Conservation (phyloP, 2,329 filamentous ascomycete species). For the Ophiostoma ips region DNA sequence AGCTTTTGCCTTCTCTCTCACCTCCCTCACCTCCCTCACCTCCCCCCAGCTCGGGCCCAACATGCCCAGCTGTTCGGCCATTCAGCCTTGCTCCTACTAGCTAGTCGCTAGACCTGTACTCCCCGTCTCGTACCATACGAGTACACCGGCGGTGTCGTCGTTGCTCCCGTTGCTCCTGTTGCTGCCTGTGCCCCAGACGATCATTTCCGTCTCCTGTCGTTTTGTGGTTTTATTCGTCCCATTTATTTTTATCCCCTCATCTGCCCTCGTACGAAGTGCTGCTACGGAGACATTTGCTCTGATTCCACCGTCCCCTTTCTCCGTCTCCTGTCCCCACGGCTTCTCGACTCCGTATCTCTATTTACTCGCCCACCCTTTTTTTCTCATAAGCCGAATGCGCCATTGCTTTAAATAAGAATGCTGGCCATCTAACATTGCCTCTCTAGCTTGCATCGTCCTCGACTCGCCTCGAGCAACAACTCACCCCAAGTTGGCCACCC, state of each 20-base stretch:
- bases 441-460: background rate
- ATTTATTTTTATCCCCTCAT: background rate
- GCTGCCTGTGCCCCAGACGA: no score
- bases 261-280: background rate
- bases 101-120: no score
- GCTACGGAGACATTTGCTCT: background rate
- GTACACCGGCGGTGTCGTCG: no score
- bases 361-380: background rate
- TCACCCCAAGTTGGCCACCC: conserved; percentile 54
- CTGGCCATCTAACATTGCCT: background rate
- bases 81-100: no score
- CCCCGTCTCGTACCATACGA: no score
- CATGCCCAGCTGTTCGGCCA: background rate
- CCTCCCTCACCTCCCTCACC: background rate
- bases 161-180: no score
- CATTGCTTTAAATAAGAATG: background rate
- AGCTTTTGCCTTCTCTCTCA: background rate
- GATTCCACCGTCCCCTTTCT: background rate
- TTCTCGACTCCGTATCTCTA: no score
- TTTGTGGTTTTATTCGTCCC: no score
- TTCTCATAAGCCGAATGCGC: no score
- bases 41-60: no score
- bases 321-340: background rate
- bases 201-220: no score
- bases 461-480: conserved; percentile 37